Evolutionary conservation across 169 alveolate species (phyloP), one percentile per base, ranked within the genome.

Genomic region (Cryptosporidium muris): DNA sequence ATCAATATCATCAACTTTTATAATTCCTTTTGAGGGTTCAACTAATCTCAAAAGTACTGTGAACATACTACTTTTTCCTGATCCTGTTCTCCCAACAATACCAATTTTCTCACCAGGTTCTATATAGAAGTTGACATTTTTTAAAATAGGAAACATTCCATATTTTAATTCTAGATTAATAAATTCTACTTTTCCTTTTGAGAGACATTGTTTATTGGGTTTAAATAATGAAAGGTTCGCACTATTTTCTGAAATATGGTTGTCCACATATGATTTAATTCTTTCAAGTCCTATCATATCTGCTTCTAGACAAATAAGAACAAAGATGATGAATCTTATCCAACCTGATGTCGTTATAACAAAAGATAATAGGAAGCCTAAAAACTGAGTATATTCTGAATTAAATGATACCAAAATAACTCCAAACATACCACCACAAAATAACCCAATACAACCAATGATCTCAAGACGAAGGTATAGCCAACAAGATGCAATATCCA

Each of bases 71-170:
- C 92, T 80, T 80, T 94, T 94, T 5, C 97, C 97, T 54, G 95
- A 91, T 47, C 97, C 97, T 7, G 96, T 94, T 51, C 94, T 88
- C 1, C 97, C 97, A 63, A 89, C 94, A 49, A 93, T 90, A 38
- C 95, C 96, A 43, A 93, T 81, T 53, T 89, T 91, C 63, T 90
- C 93, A 9, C 91, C 91, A n/a, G 90, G 90, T 25, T 11, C 47
- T 1, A 90, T 81, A 16, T 45, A 45, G 34, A 89, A 49, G 9
- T 51, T 58, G n/a, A 89, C 49, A 16, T 81, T 88, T 1, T 89
- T 56, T 49, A 88, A 43, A 5, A 81, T 65, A 11, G 54, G 51
- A 9, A 74, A 74, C 11, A 43, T 25, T 25, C 25, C 25, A 25
- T 25, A 25, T 25, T 25, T 25, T 11, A 74, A 9, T 25, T 40